Base-by-base conservation (phyloP, 2,329 filamentous ascomycete genomes). In the Mariannaea sp. region DNA sequence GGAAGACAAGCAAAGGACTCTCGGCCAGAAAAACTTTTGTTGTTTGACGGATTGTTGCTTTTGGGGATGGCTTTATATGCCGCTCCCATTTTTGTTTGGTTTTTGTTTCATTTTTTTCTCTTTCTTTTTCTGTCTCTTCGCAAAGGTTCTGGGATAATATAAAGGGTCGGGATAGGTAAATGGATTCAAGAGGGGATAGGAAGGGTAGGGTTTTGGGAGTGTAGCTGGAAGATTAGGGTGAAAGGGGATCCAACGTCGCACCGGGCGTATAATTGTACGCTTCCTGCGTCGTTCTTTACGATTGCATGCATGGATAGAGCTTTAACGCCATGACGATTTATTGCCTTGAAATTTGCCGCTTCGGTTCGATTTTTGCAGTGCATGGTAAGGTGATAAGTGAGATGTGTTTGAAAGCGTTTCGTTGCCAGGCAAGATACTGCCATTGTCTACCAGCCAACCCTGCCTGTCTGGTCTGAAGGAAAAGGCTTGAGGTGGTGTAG, bases 231-330 rank as follows among this genome's bases (percentile, higher is more conserved):
- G 49, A 53, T 43, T 26, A 39, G 16, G 12, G 22, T 27, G 40
- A 42, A 47, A 50, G 27, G n/a, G 39, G 26, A 43, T 40, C n/a
- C n/a, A n/a, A 49, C 47, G 39, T 51, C 33, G 47, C 45, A 56
- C 49, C 40, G 27, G 32, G 58, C 50, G 57, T 51, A 49, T 38
- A 55, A 27, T 48, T 56, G 49, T 40, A 36, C 36, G 43, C 41
- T 39, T 41, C 48, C 35, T 45, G 32, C 54, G 32, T 38, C 45
- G 16, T 50, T 38, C 22, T 49, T 60, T 53, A 42, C 27, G 42
- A 46, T 45, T 49, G 51, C 46, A 57, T 55, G 56, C 53, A 57
- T 59, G 57, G 58, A 59, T 57, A 59, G 52, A 59, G 48, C 47
- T 57, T 48, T 56, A 59, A 50, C 46, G 57, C 50, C 55, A 57